These are phyloP conservation scores for Grigorovia yakushimaensis DNA, from an alignment of 805 yeast genomes.

Conservation along the genomic window DNA sequence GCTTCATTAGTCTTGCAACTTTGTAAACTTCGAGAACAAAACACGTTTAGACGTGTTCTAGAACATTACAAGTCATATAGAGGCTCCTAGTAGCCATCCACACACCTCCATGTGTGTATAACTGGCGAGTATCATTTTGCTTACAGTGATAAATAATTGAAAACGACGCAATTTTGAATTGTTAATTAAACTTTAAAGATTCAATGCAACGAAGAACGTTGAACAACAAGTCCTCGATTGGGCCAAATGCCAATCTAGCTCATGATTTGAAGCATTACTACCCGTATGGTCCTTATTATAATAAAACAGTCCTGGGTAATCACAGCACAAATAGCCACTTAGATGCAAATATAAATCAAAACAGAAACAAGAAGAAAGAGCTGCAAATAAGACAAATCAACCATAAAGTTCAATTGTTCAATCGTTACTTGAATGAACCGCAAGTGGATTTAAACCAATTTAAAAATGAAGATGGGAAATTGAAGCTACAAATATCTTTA, in stretches of 20 bases:
- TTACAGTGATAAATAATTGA: not conserved
- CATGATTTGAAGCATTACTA: not conserved
- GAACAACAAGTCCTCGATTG: constrained; percentile 4
- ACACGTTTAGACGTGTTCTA: too few species aligned
- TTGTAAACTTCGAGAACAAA: too few species aligned
- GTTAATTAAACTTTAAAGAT: not conserved
- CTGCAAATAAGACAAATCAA: not conserved
- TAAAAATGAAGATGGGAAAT: not conserved
- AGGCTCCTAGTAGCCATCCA: too few species aligned
- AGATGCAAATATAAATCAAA: not conserved
- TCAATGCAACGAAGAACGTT: constrained; percentile 3
- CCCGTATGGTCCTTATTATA: not conserved
- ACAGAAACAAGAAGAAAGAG: not conserved
- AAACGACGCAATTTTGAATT: not conserved
- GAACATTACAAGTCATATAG: too few species aligned
- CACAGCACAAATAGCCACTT: not conserved
- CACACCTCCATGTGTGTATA: too few species aligned
- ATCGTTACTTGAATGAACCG: not conserved
- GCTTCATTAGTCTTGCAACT: too few species aligned
- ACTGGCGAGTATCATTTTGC: too few species aligned
- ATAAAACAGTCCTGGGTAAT: not conserved
- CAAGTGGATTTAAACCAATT: not conserved
- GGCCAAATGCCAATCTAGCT: not conserved
- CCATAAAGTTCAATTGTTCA: not conserved
- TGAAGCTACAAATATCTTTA: not conserved